Percentiles rank a stretch among this genome's conserved stretches.
phyloP scores from a whole-genome alignment of 2,329 filamentous ascomycete species.

The Cytospora piceae region DNA sequence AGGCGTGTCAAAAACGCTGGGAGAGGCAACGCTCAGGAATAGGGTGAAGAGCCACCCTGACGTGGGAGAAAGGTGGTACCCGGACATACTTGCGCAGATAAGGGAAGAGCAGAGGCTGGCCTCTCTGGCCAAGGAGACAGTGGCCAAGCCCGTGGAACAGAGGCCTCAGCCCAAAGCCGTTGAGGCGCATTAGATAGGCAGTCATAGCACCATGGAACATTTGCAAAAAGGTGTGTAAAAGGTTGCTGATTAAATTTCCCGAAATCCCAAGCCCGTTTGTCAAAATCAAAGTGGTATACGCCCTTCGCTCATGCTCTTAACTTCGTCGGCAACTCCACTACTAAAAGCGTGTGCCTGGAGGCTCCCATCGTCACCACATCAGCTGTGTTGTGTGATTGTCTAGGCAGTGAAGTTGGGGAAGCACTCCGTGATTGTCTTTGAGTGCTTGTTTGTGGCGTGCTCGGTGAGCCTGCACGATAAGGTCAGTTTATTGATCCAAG shows the following conservation, averaged over 20 bases:
- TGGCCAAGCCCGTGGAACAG: constrained; percentile 31
- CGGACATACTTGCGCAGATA: constrained; percentile 62
- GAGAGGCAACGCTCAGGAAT: constrained; percentile 84
- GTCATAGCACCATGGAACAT: background rate
- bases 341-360: background rate
- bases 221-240: background rate
- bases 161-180: constrained; percentile 39
- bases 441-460: constrained; percentile 78
- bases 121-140: constrained; percentile 35
- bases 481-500: background rate
- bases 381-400: constrained; percentile 1
- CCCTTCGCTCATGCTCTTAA: constrained; percentile 33
- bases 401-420: constrained; percentile 58
- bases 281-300: constrained; percentile 25
- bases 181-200: constrained; percentile 43
- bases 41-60: constrained; percentile 85
- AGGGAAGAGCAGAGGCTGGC: constrained; percentile 58
- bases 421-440: constrained; percentile 71
- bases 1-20: constrained; percentile 67
- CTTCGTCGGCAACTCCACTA: constrained; percentile 13
- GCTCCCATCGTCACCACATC: constrained; percentile 5
- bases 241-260: constrained; percentile 13
- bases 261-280: constrained; percentile 16
- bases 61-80: constrained; percentile 82
- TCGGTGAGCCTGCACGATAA: constrained; percentile 59